Percentiles rank a stretch among this genome's conserved stretches.
Evolutionary conservation across 768 basidiomycete genomes (phyloP).

Genomic region (Amanita inopinata): DNA sequence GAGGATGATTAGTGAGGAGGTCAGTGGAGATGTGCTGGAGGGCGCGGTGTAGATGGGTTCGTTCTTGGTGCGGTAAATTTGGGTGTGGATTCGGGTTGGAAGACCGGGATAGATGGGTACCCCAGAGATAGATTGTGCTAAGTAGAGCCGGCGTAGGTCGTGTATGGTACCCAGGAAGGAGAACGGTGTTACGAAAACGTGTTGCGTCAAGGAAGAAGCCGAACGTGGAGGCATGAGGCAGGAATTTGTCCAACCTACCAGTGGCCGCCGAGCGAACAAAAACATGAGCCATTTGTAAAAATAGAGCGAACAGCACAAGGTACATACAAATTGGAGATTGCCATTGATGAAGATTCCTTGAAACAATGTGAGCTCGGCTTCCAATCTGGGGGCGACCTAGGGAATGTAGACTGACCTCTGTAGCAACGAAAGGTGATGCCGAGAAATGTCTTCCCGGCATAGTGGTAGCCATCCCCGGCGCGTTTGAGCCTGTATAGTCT

Average conservation of each 20-base stretch:
- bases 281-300: slow-evolving; percentile 3
- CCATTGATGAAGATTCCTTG: slow-evolving; percentile 30
- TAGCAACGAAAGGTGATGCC: slow-evolving; percentile 27
- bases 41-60: slow-evolving; percentile 38
- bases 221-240: slow-evolving; percentile 46
- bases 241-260: slow-evolving; percentile 51
- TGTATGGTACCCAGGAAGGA: slow-evolving; percentile 38
- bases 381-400: not conserved
- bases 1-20: slow-evolving; percentile 38
- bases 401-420: slow-evolving; percentile 24
- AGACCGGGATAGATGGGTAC: slow-evolving; percentile 37
- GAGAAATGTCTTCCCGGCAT: slow-evolving; percentile 27
- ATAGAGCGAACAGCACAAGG: not conserved
- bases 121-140: slow-evolving; percentile 43
- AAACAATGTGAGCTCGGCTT: slow-evolving; percentile 7
- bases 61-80: slow-evolving; percentile 32
- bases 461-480: slow-evolving; percentile 27
- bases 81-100: slow-evolving; percentile 1
- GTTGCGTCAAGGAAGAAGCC: slow-evolving; percentile 54
- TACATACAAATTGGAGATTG: slow-evolving; percentile 30
- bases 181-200: slow-evolving; percentile 36
- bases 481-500: slow-evolving; percentile 35
- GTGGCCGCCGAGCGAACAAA: slow-evolving; percentile 8
- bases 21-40: slow-evolving; percentile 36
- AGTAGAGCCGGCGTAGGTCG: slow-evolving; percentile 41